These are phyloP conservation scores for Cucumis hystrix DNA, from an alignment of 306 rosid species.

Conservation along the genomic window DNA sequence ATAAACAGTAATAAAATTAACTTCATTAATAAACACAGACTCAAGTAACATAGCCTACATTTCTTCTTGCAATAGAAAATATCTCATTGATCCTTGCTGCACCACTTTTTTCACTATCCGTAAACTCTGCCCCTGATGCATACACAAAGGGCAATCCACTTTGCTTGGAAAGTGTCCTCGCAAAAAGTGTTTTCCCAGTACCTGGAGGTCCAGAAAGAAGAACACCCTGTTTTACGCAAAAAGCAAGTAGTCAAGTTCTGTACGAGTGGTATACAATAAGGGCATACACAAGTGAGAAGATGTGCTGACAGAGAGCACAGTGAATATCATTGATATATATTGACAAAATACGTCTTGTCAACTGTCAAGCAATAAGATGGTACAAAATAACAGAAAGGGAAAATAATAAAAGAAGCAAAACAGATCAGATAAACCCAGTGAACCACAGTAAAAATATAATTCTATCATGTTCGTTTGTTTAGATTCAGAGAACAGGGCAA, in stretches of 20 bases:
- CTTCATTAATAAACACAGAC: not conserved
- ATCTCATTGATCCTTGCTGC: conserved; percentile 82
- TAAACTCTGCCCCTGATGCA: conserved; percentile 98
- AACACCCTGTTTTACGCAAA: conserved; percentile 59
- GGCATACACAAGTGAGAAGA: too few species aligned
- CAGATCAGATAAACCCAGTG: too few species aligned
- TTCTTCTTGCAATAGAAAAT: conserved; percentile 87
- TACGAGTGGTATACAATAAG: too few species aligned
- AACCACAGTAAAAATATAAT: too few species aligned
- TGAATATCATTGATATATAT: too few species aligned
- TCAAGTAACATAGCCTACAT: conserved; percentile 33
- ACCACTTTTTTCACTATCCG: conserved; percentile 95
- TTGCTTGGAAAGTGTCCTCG: conserved; percentile 83
- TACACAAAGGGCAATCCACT: conserved; percentile 93
- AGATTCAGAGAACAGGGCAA: conserved; percentile 6
- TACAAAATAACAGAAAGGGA: too few species aligned
- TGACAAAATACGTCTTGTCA: too few species aligned
- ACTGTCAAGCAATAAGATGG: too few species aligned
- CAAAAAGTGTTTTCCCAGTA: conserved; percentile 97
- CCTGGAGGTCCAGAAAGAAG: conserved; percentile 99
- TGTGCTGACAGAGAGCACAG: too few species aligned
- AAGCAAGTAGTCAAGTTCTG: conserved; percentile 10
- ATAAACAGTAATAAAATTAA: not conserved
- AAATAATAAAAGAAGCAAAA: too few species aligned
- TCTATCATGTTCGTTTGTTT: not conserved